Percentiles rank a stretch among this genome's conserved stretches.
phyloP scores from a whole-genome alignment of 345 rosid genomes.

The Eucalyptus rudis region DNA sequence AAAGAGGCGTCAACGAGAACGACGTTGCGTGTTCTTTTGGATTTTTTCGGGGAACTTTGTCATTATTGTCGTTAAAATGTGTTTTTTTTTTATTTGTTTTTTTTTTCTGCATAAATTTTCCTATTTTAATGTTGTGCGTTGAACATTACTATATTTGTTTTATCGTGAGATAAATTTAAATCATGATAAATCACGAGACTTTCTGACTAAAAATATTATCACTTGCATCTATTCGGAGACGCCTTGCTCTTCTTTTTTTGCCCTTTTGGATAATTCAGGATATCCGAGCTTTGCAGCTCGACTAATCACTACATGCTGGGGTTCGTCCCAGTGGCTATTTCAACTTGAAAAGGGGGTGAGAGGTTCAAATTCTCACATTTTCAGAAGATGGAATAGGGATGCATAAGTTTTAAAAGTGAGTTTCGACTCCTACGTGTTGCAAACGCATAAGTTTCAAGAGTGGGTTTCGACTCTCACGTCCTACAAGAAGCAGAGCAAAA shows the following conservation, averaged over 20 bases:
- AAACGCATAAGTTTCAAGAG: too few species aligned
- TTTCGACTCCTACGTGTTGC: too few species aligned
- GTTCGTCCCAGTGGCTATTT: too few species aligned
- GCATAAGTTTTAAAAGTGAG: too few species aligned
- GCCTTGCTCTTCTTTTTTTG: not conserved
- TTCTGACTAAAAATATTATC: not conserved
- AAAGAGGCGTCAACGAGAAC: not conserved
- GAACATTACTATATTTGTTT: not conserved
- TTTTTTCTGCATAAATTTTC: not conserved
- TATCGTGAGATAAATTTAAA: not conserved
- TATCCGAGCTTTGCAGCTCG: not conserved
- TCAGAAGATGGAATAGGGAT: too few species aligned
- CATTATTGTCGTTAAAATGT: not conserved
- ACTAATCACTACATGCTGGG: not conserved
- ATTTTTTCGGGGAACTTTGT: not conserved
- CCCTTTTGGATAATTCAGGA: not conserved
- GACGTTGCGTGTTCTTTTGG: not conserved
- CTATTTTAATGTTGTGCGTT: fast-evolving
- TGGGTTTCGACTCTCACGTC: too few species aligned
- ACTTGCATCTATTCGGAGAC: not conserved
- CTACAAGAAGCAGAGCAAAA: too few species aligned
- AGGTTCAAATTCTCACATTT: too few species aligned
- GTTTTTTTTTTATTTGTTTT: not conserved
- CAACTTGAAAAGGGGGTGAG: too few species aligned
- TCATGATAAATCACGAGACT: not conserved